phyloP scores from a whole-genome alignment of 2,329 filamentous ascomycete genomes.

The Cladosporium oxysporum region DNA sequence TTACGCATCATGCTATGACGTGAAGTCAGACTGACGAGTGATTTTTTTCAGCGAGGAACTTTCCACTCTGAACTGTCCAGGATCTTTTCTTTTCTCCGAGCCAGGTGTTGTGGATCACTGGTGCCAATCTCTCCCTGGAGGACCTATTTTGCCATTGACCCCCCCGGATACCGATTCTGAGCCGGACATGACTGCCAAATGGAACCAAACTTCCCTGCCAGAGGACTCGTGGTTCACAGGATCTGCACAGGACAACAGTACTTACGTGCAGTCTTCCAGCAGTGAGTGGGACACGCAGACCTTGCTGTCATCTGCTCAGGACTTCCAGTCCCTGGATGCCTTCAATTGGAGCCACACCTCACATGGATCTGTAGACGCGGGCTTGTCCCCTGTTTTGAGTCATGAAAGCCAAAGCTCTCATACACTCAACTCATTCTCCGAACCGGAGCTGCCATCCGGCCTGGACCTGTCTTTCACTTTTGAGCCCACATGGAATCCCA shows the following conservation, averaged over 20 bases:
- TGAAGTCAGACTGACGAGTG: constrained; percentile 31
- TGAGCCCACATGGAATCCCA: constrained; percentile 13
- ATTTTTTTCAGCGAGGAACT: constrained; percentile 33
- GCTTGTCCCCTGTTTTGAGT: constrained; percentile 39
- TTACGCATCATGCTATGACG: constrained; percentile 6
- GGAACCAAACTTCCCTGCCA: constrained; percentile 32
- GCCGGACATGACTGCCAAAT: constrained; percentile 32
- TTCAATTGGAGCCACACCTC: constrained; percentile 21
- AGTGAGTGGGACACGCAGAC: constrained; percentile 27
- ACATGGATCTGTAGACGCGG: constrained; percentile 36
- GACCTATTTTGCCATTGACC: constrained; percentile 31
- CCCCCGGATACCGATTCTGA: constrained; percentile 38
- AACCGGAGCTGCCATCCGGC: constrained; percentile 21
- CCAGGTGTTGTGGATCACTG: constrained; percentile 34
- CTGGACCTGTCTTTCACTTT: constrained; percentile 20
- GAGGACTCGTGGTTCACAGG: constrained; percentile 32
- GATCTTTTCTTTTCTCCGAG: constrained; percentile 35
- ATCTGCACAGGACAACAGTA: constrained; percentile 30
- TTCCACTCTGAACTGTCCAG: constrained; percentile 28
- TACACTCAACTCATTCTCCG: constrained; percentile 33
- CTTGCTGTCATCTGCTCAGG: constrained; percentile 17
- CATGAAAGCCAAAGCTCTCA: constrained; percentile 39
- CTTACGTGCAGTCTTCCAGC: constrained; percentile 27
- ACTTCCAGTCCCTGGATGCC: constrained; percentile 17
- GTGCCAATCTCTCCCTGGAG: constrained; percentile 33